Base-by-base conservation (phyloP, 768 basidiomycete genomes). In the Termitomyces heimii region DNA sequence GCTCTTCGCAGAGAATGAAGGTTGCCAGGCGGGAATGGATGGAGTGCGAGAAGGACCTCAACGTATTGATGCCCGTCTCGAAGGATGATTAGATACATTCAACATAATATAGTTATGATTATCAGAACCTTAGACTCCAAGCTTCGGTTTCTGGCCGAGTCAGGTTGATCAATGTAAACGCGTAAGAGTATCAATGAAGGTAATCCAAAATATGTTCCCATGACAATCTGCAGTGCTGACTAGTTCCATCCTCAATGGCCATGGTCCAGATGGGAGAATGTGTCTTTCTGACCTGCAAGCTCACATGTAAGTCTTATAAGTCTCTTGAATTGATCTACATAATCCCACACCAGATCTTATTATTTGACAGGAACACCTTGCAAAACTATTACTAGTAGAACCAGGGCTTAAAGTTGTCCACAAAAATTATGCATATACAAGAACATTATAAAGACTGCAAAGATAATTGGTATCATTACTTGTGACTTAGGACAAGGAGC, bases 231-330 rank as follows among this genome's bases (percentile, higher is more conserved):
- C n/a, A n/a, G n/a, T n/a, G n/a, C n/a, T n/a, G n/a, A n/a, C n/a
- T n/a, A n/a, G n/a, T n/a, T n/a, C n/a, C n/a, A n/a, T n/a, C n/a
- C n/a, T n/a, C n/a, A n/a, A n/a, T n/a, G n/a, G n/a, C n/a, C n/a
- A n/a, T n/a, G n/a, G n/a, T n/a, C n/a, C n/a, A n/a, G n/a, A n/a
- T n/a, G 1, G 20, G 40, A 42, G 20, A 42, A 42, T 42, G 20
- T 42, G 20, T 42, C 40, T 42, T 0, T 42, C 22, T 22, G 40
- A 71, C 49, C 68, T 62, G 6, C 67, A 69, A 50, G 58, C 60
- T 39, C 65, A 70, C 54, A 66, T 49, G 59, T 67, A 54, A 29
- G 64, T 62, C 24, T 34, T 12, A 12, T 5, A 29, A 14, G 16
- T 28, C 26, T 55, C 44, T 2, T 4, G 16, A 42, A 18, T 55